phyloP scores from a whole-genome alignment of 345 rosid genomes.

The Citrus unshiu region DNA sequence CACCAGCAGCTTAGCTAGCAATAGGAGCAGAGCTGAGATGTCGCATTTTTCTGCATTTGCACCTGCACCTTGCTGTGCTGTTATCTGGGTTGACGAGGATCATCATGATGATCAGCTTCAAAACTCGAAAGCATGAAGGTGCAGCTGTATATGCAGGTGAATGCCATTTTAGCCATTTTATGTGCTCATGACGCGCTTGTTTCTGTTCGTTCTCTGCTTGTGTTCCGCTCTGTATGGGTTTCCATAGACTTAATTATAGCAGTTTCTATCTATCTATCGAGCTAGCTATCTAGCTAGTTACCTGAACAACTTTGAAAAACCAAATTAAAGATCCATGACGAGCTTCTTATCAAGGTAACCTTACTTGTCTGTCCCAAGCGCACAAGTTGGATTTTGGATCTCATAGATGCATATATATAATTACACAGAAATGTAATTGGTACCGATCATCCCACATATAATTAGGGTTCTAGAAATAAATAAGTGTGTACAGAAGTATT shows the following conservation, averaged over 20 bases:
- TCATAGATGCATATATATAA: too few species aligned
- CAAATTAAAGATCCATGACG: background rate
- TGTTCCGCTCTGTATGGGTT: background rate
- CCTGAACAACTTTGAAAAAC: background rate
- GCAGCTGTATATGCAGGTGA: conserved; percentile 51
- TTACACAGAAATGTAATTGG: too few species aligned
- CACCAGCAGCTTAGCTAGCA: too few species aligned
- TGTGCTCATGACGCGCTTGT: too few species aligned
- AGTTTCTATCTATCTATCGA: too few species aligned
- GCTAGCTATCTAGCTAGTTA: too few species aligned
- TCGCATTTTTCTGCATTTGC: conserved; percentile 62
- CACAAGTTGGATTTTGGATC: background rate
- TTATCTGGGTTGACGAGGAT: too few species aligned
- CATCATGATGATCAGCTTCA: too few species aligned
- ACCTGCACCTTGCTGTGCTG: conserved; percentile 48
- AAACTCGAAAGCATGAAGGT: conserved; percentile 25
- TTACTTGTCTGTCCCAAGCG: background rate
- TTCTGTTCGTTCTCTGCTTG: too few species aligned
- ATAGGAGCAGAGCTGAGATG: conserved; percentile 23
- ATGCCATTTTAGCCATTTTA: conserved; percentile 38
- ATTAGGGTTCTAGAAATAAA: background rate
- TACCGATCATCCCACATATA: too few species aligned
- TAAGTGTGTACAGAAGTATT: background rate
- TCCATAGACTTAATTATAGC: background rate
- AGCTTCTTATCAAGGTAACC: background rate